Percentiles rank a stretch among this genome's conserved stretches.
These are phyloP conservation scores for Macadamia integrifolia DNA, from an alignment of 164 flowering plant species.

Conservation along the genomic window DNA sequence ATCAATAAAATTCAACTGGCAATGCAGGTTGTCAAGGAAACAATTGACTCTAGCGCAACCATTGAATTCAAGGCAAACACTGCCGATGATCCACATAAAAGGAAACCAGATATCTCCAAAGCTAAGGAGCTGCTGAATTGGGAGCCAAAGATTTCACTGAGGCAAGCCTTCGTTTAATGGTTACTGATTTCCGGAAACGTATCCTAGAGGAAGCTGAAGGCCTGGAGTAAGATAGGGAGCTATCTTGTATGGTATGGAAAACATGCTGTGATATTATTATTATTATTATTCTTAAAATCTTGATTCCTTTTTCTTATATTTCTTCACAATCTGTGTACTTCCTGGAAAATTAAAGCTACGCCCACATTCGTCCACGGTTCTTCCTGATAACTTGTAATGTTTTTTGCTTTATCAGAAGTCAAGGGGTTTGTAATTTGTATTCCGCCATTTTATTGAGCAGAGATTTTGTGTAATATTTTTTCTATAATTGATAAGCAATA, in stretches of 20 bases:
- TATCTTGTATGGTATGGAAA: conserved; percentile 11
- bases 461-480: no score
- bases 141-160: conserved; percentile 79
- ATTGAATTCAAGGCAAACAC: conserved; percentile 77
- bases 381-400: no score
- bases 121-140: conserved; percentile 86
- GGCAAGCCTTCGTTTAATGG: conserved; percentile 80
- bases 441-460: no score
- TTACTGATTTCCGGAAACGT: conserved; percentile 70
- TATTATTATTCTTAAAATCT: neutral
- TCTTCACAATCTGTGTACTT: neutral
- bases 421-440: no score
- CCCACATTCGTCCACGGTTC: no score
- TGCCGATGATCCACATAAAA: conserved; percentile 87
- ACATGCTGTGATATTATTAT: neutral
- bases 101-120: conserved; percentile 87
- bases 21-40: conserved; percentile 70
- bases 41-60: conserved; percentile 72
- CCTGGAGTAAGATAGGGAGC: conserved; percentile 5
- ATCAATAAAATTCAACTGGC: neutral
- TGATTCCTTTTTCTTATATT: conserved; percentile 5
- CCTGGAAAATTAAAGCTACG: no score
- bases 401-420: no score
- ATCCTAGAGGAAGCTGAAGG: conserved; percentile 46
- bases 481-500: no score